A percentile compares a stretch with the other conserved stretches of the same genome.
Evolutionary conservation across 2,329 filamentous ascomycete genomes (phyloP).

Genomic region (Fusarium praegraminearum): DNA sequence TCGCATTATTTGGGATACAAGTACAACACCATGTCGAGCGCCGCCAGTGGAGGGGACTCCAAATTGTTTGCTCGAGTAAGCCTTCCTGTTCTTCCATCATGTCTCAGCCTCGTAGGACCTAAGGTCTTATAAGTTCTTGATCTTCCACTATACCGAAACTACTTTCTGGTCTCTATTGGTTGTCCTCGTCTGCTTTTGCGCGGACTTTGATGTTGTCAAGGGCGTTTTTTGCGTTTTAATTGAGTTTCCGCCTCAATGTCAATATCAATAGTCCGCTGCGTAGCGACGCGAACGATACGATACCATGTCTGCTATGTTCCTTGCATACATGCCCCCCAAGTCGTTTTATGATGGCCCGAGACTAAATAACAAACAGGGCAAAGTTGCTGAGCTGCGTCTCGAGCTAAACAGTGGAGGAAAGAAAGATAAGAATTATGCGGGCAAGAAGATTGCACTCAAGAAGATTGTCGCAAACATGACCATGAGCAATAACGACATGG

Average conservation of each 20-base stretch:
- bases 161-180: slow-evolving; percentile 7
- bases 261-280: slow-evolving; percentile 9
- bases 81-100: slow-evolving; percentile 40
- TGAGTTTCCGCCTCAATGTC: slow-evolving; percentile 25
- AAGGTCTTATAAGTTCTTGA: slow-evolving; percentile 20
- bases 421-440: slow-evolving; percentile 96
- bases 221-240: background rate
- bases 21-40: slow-evolving; percentile 64
- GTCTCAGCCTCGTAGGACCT: slow-evolving; percentile 37
- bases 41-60: slow-evolving; percentile 85
- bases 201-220: slow-evolving; percentile 1
- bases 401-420: slow-evolving; percentile 94
- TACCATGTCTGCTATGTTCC: slow-evolving; percentile 60
- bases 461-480: slow-evolving; percentile 99
- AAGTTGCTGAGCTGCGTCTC: slow-evolving; percentile 95
- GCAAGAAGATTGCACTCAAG: slow-evolving; percentile 98
- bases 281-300: slow-evolving; percentile 15
- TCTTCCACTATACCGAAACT: slow-evolving; percentile 17
- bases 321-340: slow-evolving; percentile 64
- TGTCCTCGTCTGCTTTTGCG: slow-evolving; percentile 1
- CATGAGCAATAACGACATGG: slow-evolving; percentile 99
- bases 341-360: slow-evolving; percentile 58
- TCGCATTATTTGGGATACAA: slow-evolving; percentile 45
- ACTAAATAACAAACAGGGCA: slow-evolving; percentile 82
- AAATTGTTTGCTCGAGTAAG: slow-evolving; percentile 98